These are phyloP conservation scores for Stachybotrys chlorohalonatus DNA, from an alignment of 2,329 filamentous ascomycete genomes.

Conservation along the genomic window DNA sequence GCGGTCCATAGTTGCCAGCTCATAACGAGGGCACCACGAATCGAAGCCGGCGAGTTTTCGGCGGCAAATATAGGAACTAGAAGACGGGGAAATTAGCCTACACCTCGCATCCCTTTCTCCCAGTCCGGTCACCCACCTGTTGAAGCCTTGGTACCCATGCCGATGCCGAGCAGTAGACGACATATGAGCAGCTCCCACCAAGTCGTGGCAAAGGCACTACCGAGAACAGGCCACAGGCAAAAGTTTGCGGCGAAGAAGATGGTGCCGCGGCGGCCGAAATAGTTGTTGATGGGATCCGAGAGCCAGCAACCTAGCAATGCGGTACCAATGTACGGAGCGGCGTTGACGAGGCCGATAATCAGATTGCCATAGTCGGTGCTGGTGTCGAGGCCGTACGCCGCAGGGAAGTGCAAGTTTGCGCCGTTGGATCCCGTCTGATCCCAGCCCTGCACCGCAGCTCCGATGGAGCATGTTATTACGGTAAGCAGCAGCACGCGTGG, in stretches of 20 bases:
- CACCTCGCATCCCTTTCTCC: not conserved
- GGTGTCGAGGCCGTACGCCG: constrained; percentile 35
- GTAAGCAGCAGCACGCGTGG: constrained; percentile 56
- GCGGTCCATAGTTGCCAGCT: constrained; percentile 66
- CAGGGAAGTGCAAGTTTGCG: constrained; percentile 53
- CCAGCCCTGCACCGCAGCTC: constrained; percentile 63
- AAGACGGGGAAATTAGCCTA: not conserved
- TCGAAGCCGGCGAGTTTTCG: constrained; percentile 59
- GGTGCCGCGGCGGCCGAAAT: constrained; percentile 33
- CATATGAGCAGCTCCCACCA: constrained; percentile 65
- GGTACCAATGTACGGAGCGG: constrained; percentile 41
- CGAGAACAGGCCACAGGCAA: constrained; percentile 60
- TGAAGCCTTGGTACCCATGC: constrained; percentile 66
- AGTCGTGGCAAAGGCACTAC: constrained; percentile 59
- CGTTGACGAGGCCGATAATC: constrained; percentile 61
- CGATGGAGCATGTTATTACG: constrained; percentile 59
- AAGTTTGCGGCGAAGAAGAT: constrained; percentile 72
- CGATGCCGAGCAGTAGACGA: constrained; percentile 66
- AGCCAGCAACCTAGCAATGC: constrained; percentile 52
- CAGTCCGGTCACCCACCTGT: constrained; percentile 29
- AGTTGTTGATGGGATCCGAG: constrained; percentile 50
- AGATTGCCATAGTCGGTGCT: constrained; percentile 27
- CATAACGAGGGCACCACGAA: constrained; percentile 73
- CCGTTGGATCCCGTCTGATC: constrained; percentile 58
- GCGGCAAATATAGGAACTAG: constrained; percentile 68